Percentiles rank a stretch among this genome's conserved stretches.
phyloP scores from a whole-genome alignment of 345 rosid genomes.

The Gossypium longicalyx region DNA sequence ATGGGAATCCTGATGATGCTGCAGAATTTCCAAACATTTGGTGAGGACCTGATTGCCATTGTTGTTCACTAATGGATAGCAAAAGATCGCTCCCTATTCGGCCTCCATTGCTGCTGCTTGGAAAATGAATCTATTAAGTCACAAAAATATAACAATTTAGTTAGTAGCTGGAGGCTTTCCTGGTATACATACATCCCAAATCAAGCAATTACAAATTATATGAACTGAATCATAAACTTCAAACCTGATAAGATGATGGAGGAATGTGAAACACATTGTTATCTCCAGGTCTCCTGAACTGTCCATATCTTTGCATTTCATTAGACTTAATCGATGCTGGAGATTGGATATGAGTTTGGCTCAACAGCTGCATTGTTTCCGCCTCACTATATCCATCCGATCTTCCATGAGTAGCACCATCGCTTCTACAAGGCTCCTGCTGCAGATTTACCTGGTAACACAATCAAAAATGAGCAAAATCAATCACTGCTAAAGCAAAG shows the following conservation, averaged over 20 bases:
- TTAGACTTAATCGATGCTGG: constrained; percentile 30
- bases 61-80: constrained; percentile 36
- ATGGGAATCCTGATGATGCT: constrained; percentile 99
- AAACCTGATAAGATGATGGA: constrained; percentile 32
- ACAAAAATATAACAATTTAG: neutral
- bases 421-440: constrained; percentile 23
- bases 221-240: neutral
- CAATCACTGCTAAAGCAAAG: neutral
- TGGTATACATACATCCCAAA: neutral
- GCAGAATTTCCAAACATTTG: constrained; percentile 79
- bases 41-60: constrained; percentile 48
- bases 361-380: constrained; percentile 48
- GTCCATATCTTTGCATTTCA: constrained; percentile 36
- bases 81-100: constrained; percentile 61
- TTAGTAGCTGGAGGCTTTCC: neutral
- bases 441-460: constrained; percentile 15
- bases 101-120: constrained; percentile 59
- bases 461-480: neutral
- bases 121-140: constrained; percentile 17
- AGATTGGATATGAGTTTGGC: constrained; percentile 53
- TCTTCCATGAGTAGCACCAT: constrained; percentile 14
- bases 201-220: neutral
- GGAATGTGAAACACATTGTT: constrained; percentile 29
- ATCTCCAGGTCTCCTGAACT: constrained; percentile 31
- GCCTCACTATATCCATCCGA: constrained; percentile 35